These are phyloP conservation scores for Brassica rapa DNA, from an alignment of 345 rosid species.

Conservation along the genomic window DNA sequence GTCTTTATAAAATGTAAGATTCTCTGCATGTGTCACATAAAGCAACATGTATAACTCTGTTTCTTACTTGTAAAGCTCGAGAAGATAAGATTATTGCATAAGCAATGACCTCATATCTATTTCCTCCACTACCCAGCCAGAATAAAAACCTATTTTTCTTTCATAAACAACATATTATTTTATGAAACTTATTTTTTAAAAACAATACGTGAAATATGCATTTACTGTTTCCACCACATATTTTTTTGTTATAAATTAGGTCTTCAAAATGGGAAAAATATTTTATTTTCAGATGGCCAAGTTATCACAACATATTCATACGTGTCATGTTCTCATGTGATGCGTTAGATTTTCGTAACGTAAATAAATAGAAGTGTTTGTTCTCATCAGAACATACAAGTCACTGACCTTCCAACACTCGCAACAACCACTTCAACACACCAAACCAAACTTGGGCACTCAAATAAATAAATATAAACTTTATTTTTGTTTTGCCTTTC, in stretches of 20 bases:
- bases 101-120: constrained; percentile 30
- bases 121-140: neutral
- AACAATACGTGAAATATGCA: neutral
- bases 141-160: neutral
- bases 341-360: neutral
- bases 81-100: constrained; percentile 25
- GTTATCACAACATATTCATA: neutral
- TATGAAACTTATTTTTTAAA: neutral
- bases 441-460: neutral
- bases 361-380: neutral
- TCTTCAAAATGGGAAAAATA: neutral
- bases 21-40: neutral
- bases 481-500: neutral
- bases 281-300: neutral
- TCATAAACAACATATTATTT: neutral
- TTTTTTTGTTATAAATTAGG: neutral
- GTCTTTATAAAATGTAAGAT: neutral
- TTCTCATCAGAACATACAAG: neutral
- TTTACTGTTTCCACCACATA: neutral
- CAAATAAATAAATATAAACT: neutral
- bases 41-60: neutral
- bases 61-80: neutral
- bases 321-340: neutral
- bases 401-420: neutral
- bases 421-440: neutral